A percentile compares a stretch with the other conserved stretches of the same genome.
Conservation (phyloP, 2,329 filamentous ascomycete species). For the Tricladium varicosporioides region DNA sequence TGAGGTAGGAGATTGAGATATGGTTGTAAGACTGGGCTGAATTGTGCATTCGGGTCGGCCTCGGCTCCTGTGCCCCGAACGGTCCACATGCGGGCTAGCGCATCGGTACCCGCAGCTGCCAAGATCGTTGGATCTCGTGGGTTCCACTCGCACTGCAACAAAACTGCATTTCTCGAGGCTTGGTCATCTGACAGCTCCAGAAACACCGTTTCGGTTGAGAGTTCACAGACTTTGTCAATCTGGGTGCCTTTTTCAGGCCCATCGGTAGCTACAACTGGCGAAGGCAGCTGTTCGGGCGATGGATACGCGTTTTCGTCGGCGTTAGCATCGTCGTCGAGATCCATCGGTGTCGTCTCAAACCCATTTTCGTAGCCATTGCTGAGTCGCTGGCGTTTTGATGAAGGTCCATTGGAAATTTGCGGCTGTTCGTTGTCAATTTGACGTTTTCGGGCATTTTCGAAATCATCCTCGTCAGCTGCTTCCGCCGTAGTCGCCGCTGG, state of each 20-base stretch:
- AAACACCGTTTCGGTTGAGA: slow-evolving; percentile 58
- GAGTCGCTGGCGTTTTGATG: slow-evolving; percentile 55
- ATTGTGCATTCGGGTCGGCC: slow-evolving; percentile 33
- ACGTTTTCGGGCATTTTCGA: slow-evolving; percentile 33
- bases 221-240: slow-evolving; percentile 61
- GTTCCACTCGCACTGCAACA: slow-evolving; percentile 70
- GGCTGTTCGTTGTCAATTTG: slow-evolving; percentile 31
- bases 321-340: slow-evolving; percentile 55
- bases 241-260: slow-evolving; percentile 64
- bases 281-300: slow-evolving; percentile 53
- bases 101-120: slow-evolving; percentile 67
- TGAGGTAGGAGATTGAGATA: slow-evolving; percentile 51
- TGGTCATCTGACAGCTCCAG: slow-evolving; percentile 48
- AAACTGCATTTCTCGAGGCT: slow-evolving; percentile 51
- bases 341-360: slow-evolving; percentile 45
- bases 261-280: slow-evolving; percentile 54
- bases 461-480: slow-evolving; percentile 27
- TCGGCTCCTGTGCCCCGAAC: slow-evolving; percentile 51
- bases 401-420: slow-evolving; percentile 54
- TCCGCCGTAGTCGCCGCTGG: slow-evolving; percentile 22
- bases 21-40: slow-evolving; percentile 31
- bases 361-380: slow-evolving; percentile 60
- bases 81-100: slow-evolving; percentile 68
- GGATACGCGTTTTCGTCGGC: slow-evolving; percentile 60
- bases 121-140: slow-evolving; percentile 62